A percentile compares a stretch with the other conserved stretches of the same genome.
Evolutionary conservation across 2,329 filamentous ascomycete species (phyloP).

Genomic region (Emmonsiellopsis sp.): DNA sequence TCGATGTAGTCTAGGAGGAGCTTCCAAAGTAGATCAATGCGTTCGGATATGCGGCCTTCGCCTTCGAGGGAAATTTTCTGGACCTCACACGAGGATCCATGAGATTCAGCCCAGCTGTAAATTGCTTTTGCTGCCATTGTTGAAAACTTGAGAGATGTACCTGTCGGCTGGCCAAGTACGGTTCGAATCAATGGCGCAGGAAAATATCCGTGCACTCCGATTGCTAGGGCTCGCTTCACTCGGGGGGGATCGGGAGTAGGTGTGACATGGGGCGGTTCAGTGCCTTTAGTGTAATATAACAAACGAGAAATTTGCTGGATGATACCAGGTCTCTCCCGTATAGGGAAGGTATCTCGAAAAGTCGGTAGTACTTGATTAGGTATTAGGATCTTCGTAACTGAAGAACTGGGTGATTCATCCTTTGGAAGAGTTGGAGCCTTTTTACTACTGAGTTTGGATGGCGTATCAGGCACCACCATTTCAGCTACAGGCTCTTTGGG

Average conservation of each 20-base stretch:
- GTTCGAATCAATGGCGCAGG: slow-evolving; percentile 79
- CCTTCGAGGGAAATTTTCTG: slow-evolving; percentile 92
- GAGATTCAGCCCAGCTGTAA: slow-evolving; percentile 65
- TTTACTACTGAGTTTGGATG: slow-evolving; percentile 19
- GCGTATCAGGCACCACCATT: slow-evolving; percentile 4
- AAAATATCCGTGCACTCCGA: slow-evolving; percentile 91
- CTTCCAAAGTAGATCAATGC: slow-evolving; percentile 90
- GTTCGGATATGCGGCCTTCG: slow-evolving; percentile 81
- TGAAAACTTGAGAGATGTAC: slow-evolving; percentile 88
- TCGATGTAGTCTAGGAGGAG: slow-evolving; percentile 91
- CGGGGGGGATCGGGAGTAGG: slow-evolving; percentile 58
- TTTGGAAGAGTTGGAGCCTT: slow-evolving; percentile 14
- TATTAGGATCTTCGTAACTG: slow-evolving; percentile 15
- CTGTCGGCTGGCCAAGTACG: slow-evolving; percentile 88
- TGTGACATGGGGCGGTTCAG: slow-evolving; percentile 59
- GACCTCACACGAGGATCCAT: slow-evolving; percentile 69
- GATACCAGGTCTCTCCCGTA: slow-evolving; percentile 49
- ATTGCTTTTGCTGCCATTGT: slow-evolving; percentile 79
- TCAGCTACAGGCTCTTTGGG: slow-evolving; percentile 20
- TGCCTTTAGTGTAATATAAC: slow-evolving; percentile 45
- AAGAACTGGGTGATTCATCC: not conserved
- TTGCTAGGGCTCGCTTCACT: slow-evolving; percentile 78
- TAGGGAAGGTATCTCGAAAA: slow-evolving; percentile 37
- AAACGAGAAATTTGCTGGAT: slow-evolving; percentile 45
- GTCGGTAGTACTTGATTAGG: slow-evolving; percentile 41